Evolutionary conservation across 139 green algal species (phyloP), one percentile per base, ranked within the genome.

Genomic region (Chlamydomonas applanata): DNA sequence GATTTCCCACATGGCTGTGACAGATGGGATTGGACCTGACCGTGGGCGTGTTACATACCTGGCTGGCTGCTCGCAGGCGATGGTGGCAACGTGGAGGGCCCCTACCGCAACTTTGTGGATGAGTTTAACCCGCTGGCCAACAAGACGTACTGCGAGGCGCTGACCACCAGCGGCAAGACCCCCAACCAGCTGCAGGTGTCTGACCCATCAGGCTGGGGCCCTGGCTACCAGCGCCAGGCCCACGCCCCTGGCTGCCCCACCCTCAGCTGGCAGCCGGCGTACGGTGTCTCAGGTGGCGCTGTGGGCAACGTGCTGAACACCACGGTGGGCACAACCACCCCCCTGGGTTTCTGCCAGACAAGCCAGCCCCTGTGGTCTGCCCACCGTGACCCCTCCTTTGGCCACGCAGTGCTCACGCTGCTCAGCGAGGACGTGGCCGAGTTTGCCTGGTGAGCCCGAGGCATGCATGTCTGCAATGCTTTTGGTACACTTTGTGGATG

Each of bases 341-440:
- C 72, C 5, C 29, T 68, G 49, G 78, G 82, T 29, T 87, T 79
- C 72, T 85, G 82, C 69, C 82, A 81, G 61, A 66, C 34, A 53
- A 69, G 61, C 61, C 79, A 87, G 72, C 90, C 90, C 0, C 11
- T 32, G 17, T 94, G 82, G 80, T 86, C 71, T 3, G 81, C 82
- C 27, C 85, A 82, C 65, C 66, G 87, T 2, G 90, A 95, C 72
- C 79, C 86, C n/a, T 85, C 74, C 36, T 95, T 89, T 71, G 90
- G 90, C 33, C 82, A 90, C 33, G 89, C 83, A 2, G 57, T 82
- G 11, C 76, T 95, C 32, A 60, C 91, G 27, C 54, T 94, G 35
- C 29, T 79, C 27, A 87, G 84, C n/a, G 35, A 53, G 54, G 89
- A 79, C 34, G 72, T 76, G 36, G 86, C 88, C 0, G 33, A 33